phyloP scores from a whole-genome alignment of 2,329 filamentous ascomycete genomes.

The Fusarium oxysporum region DNA sequence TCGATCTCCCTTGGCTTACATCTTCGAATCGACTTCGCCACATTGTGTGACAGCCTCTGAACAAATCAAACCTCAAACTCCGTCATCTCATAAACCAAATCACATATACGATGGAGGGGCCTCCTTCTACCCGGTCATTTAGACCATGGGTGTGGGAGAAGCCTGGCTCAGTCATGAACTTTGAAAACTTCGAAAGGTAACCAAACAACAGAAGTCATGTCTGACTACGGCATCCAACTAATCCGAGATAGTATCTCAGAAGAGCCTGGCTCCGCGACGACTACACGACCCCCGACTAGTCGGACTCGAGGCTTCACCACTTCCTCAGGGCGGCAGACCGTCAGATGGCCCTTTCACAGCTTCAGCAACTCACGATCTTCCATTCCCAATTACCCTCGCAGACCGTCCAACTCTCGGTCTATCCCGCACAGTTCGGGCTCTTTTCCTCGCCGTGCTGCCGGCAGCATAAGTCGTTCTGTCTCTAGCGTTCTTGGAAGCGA shows the following conservation, averaged over 20 bases:
- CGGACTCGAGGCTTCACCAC: conserved; percentile 45
- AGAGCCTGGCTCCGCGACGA: conserved; percentile 37
- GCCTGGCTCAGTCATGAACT: conserved; percentile 41
- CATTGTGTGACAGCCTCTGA: conserved; percentile 19
- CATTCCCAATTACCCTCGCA: conserved; percentile 35
- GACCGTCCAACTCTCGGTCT: conserved; percentile 35
- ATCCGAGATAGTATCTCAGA: conserved; percentile 39
- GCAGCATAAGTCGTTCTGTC: conserved; percentile 46
- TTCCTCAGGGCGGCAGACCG: conserved; percentile 44
- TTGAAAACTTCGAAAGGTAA: conserved; percentile 46
- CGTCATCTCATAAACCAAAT: conserved; percentile 17
- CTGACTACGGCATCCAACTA: conserved; percentile 21
- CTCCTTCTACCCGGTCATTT: conserved; percentile 41
- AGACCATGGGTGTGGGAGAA: conserved; percentile 41
- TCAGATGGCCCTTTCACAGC: conserved; percentile 46
- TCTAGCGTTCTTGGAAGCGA: conserved; percentile 54
- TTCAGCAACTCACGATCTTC: conserved; percentile 45
- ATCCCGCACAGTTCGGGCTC: conserved; percentile 40
- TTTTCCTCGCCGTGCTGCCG: conserved; percentile 42
- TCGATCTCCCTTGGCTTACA: conserved; percentile 23
- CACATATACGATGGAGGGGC: conserved; percentile 39
- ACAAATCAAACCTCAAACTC: conserved; percentile 12
- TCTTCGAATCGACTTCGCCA: conserved; percentile 8
- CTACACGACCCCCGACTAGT: conserved; percentile 31
- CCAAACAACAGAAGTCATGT: conserved; percentile 1